Conservation (phyloP, 176 grass and related monocot species). For the Leersia perrieri region DNA sequence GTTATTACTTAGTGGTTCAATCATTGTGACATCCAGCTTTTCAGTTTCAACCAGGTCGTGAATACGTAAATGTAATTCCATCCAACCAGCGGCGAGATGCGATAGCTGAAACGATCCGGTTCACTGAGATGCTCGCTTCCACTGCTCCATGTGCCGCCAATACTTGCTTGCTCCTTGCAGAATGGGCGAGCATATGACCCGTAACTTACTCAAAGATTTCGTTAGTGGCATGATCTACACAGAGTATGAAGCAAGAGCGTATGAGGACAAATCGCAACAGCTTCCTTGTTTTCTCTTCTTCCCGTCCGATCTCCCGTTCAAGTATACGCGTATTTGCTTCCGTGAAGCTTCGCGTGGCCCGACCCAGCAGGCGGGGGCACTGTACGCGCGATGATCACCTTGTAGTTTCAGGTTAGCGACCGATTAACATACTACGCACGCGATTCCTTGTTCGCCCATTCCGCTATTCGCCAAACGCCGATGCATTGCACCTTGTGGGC, state of each 20-base stretch:
- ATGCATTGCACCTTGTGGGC: neutral
- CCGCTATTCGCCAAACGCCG: neutral
- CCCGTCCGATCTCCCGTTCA: neutral
- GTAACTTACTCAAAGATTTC: neutral
- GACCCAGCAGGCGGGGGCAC: neutral
- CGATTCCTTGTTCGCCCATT: neutral
- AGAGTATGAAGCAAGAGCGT: neutral
- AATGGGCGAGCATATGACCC: neutral
- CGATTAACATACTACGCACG: neutral
- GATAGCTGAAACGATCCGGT: neutral
- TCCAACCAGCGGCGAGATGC: neutral
- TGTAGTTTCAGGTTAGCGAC: neutral
- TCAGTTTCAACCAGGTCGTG: no score
- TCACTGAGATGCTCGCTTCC: neutral
- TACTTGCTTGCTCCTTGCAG: neutral
- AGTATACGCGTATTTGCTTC: neutral
- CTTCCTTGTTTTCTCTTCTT: neutral
- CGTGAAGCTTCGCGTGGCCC: neutral
- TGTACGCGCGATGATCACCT: neutral
- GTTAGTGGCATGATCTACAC: neutral
- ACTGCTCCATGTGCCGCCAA: slow-evolving; percentile 12
- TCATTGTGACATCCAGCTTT: no score
- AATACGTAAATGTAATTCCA: neutral
- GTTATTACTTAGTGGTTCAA: neutral
- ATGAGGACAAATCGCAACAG: neutral